Percentiles rank a stretch among this genome's conserved stretches.
Evolutionary conservation across 1,139 yeast species (phyloP).

Genomic region (Blastobotrys apis): DNA sequence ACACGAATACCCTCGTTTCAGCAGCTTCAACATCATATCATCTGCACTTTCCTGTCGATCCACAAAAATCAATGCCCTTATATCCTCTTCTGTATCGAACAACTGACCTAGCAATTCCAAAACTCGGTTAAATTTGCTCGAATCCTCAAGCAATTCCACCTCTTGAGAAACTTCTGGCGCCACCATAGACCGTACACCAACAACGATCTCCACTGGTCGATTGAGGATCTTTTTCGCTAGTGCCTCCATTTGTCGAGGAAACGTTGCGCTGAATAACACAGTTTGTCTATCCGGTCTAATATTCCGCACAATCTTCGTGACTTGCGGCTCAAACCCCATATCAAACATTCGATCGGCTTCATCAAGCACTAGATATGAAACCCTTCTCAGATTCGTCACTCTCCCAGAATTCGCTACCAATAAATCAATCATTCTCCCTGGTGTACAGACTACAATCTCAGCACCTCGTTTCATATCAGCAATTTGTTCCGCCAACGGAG

Average conservation of each 20-base stretch:
- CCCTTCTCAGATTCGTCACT: constrained; percentile 61
- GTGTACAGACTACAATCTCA: constrained; percentile 87
- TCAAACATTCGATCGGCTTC: constrained; percentile 98
- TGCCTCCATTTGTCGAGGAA: constrained; percentile 71
- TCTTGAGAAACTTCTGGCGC: constrained; percentile 75
- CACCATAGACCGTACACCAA: constrained; percentile 80
- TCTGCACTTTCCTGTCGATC: constrained; percentile 86
- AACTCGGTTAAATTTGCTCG: constrained; percentile 52
- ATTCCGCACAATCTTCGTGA: constrained; percentile 70
- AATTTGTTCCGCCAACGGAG: constrained; percentile 77
- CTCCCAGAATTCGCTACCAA: constrained; percentile 81
- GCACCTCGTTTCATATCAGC: constrained; percentile 74
- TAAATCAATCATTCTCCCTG: constrained; percentile 90
- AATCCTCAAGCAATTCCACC: constrained; percentile 53
- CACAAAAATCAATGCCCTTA: constrained; percentile 73
- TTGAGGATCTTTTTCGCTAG: constrained; percentile 61
- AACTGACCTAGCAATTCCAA: constrained; percentile 51
- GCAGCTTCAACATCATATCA: constrained; percentile 52
- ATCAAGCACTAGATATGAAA: constrained; percentile 81
- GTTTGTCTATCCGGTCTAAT: constrained; percentile 87
- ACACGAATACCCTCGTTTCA: constrained; percentile 54
- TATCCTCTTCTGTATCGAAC: constrained; percentile 33
- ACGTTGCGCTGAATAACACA: constrained; percentile 92
- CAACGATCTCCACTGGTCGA: constrained; percentile 69
- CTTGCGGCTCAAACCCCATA: constrained; percentile 97